phyloP scores from a whole-genome alignment of 2,329 filamentous ascomycete species.

The Colletotrichum eleusines region DNA sequence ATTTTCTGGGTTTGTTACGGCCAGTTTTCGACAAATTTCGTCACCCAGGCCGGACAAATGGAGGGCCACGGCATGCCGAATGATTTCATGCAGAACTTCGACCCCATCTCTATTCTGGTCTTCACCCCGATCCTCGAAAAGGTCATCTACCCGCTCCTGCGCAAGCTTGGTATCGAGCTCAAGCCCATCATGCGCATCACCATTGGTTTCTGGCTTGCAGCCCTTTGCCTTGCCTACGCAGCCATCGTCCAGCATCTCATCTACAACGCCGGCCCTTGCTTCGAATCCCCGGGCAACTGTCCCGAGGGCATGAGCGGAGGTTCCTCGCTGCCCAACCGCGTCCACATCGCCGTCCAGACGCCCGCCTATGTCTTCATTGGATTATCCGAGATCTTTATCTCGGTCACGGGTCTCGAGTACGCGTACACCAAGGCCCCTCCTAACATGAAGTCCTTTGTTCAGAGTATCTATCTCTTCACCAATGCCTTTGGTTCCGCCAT shows the following conservation, averaged over 20 bases:
- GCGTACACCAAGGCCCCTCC: slow-evolving; percentile 80
- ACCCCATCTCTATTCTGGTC: slow-evolving; percentile 76
- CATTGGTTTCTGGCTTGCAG: slow-evolving; percentile 69
- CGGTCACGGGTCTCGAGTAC: slow-evolving; percentile 78
- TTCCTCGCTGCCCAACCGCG: slow-evolving; percentile 54
- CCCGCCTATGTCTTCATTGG: slow-evolving; percentile 70
- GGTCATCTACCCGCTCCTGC: slow-evolving; percentile 67
- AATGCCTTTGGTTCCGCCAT: slow-evolving; percentile 70
- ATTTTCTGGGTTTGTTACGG: slow-evolving; percentile 77
- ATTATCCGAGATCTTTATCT: slow-evolving; percentile 72
- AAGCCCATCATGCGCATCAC: slow-evolving; percentile 75
- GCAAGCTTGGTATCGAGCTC: slow-evolving; percentile 68
- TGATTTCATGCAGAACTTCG: slow-evolving; percentile 76
- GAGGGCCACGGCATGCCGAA: slow-evolving; percentile 75
- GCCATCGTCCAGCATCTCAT: slow-evolving; percentile 71
- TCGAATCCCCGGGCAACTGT: slow-evolving; percentile 57
- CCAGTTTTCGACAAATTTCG: slow-evolving; percentile 76
- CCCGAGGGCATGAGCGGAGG: slow-evolving; percentile 46
- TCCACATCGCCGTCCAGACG: slow-evolving; percentile 67
- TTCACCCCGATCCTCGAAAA: slow-evolving; percentile 66
- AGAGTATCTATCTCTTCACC: slow-evolving; percentile 70
- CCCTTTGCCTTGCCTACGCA: slow-evolving; percentile 69
- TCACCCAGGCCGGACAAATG: slow-evolving; percentile 71
- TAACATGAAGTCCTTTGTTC: slow-evolving; percentile 74
- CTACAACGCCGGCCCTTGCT: slow-evolving; percentile 66